Evolutionary conservation across 2,329 filamentous ascomycete genomes (phyloP).

Genomic region (Verticillium isaacii): DNA sequence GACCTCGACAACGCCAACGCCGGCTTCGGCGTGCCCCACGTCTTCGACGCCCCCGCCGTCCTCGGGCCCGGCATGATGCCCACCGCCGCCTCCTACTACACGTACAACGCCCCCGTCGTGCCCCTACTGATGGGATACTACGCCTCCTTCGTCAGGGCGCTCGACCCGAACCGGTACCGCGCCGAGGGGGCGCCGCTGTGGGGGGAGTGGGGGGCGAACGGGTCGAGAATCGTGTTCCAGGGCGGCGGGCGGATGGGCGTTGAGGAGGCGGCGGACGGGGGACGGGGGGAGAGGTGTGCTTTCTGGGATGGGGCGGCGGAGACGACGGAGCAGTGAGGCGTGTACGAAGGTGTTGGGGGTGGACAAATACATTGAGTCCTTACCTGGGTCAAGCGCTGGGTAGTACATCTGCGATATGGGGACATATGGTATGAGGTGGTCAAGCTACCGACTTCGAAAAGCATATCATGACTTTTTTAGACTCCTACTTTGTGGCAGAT

Average conservation of each 20-base stretch:
- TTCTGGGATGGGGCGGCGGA: conserved; percentile 35
- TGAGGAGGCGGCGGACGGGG: conserved; percentile 23
- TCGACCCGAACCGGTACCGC: conserved; percentile 37
- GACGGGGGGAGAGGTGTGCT: conserved; percentile 20
- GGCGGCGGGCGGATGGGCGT: conserved; percentile 30
- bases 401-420: no score
- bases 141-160: conserved; percentile 39
- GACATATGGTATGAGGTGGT: background rate
- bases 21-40: conserved; percentile 44
- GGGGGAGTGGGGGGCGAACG: conserved; percentile 29
- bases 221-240: conserved; percentile 33
- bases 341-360: background rate
- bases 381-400: no score
- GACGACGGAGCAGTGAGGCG: conserved; percentile 14
- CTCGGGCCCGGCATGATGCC: conserved; percentile 37
- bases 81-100: conserved; percentile 31
- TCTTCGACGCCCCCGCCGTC: conserved; percentile 41
- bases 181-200: conserved; percentile 31
- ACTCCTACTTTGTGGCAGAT: background rate
- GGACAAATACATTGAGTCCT: no score
- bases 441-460: background rate
- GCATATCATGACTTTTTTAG: background rate
- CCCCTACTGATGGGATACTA: conserved; percentile 44
- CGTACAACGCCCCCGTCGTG: conserved; percentile 39
- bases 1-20: conserved; percentile 27